A percentile compares a stretch with the other conserved stretches of the same genome.
Evolutionary conservation across 2,329 filamentous ascomycete species (phyloP).

Genomic region (Chaetomiaceae sp.): DNA sequence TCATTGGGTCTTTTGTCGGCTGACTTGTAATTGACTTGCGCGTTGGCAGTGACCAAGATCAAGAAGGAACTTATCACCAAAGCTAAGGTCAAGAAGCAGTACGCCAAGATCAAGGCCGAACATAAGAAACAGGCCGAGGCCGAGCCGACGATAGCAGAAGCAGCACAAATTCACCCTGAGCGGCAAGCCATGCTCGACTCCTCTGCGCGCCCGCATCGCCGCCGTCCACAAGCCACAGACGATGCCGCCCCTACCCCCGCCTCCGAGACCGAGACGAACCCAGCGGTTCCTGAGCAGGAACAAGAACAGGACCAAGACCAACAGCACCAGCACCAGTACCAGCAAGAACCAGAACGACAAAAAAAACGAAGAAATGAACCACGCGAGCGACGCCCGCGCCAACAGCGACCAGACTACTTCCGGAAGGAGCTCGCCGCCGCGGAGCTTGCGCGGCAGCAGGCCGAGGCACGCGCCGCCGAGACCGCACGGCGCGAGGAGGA

Average conservation of each 20-base stretch:
- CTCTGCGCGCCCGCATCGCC: too few species aligned
- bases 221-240: too few species aligned
- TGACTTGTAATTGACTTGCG: conserved; percentile 4
- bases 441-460: conserved; percentile 37
- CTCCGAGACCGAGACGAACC: conserved; percentile 1
- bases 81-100: conserved; percentile 87
- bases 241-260: too few species aligned
- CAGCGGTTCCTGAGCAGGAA: too few species aligned
- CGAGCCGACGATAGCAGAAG: conserved; percentile 13
- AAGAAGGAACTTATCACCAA: conserved; percentile 86
- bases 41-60: conserved; percentile 47
- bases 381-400: too few species aligned
- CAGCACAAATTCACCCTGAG: conserved; percentile 34
- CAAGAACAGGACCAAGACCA: conserved; percentile 18
- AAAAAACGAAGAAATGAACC: background rate
- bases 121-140: conserved; percentile 24
- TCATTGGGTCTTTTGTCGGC: too few species aligned
- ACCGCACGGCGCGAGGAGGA: conserved; percentile 50
- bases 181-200: conserved; percentile 35
- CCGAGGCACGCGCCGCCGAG: conserved; percentile 39
- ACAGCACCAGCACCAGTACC: too few species aligned
- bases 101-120: conserved; percentile 72
- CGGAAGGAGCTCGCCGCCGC: conserved; percentile 54
- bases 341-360: background rate
- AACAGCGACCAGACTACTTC: conserved; percentile 51